Base-by-base conservation (phyloP, 805 yeast species). In the Barnettozyma sp. region DNA sequence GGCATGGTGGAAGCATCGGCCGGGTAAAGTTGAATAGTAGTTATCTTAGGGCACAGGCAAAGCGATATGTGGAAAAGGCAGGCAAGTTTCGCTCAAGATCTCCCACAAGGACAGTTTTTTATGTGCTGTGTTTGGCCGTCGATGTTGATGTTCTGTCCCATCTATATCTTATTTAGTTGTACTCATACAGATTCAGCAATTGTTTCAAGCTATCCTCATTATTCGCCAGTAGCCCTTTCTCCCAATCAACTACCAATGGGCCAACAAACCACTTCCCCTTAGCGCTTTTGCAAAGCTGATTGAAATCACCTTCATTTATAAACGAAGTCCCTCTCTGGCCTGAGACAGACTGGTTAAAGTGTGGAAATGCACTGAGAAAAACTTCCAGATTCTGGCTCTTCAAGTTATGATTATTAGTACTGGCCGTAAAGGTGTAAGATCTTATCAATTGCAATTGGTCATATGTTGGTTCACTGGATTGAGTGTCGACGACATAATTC, bases 231-330 rank as follows among this genome's bases (percentile, higher is more conserved):
- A 63, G 50, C 33, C 68, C 66, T 45, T 73, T 65, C 43, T 71
- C 74, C 82, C 83, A 78, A 54, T 78, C 82, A 12, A 78, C 79
- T 13, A 76, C 60, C 29, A 74, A 56, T 1, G 80, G 80, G 2
- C 66, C 60, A 4, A 46, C 60, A 43, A 56, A 65, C 43, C 50
- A 43, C 0, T 54, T 54, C 14, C 44, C 44, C 13, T 23, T 25
- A 7, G 30, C 24, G 7, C 26, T 20, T 41, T 49, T 20, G 26
- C 31, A 18, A 39, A 46, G 45, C 26, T 41, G 24, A 1, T 39
- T 20, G 16, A 36, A 48, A 11, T 42, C 40, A 6, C 38, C 38
- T 17, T 44, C 39, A 16, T 33, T 28, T 39, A 38, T 33, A 23
- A 39, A 25, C 6, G 13, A 18, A 3, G 44, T 39, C 11, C 35